phyloP scores from a whole-genome alignment of 192 early-diverging fungal species.

The Chytriomyces sp. region DNA sequence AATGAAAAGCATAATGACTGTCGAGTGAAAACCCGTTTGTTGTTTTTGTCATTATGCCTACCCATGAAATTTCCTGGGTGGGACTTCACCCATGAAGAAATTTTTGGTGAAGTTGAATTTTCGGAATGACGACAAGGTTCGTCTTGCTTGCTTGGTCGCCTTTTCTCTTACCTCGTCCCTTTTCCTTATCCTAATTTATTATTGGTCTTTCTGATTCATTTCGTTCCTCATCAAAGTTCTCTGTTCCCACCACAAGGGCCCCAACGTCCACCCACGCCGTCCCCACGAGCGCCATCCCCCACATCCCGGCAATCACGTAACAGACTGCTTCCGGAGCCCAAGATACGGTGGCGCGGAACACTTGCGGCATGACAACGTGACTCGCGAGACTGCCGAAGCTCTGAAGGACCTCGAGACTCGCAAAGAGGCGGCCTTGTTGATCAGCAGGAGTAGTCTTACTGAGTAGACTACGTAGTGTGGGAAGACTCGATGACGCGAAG shows the following conservation, averaged over 20 bases:
- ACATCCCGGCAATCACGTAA: conserved; percentile 25
- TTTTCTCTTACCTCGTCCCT: not conserved
- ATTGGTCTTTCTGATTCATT: not conserved
- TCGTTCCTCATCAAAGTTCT: too few relatives aligned
- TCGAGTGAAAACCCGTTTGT: too few relatives aligned
- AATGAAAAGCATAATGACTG: too few relatives aligned
- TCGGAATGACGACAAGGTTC: not conserved
- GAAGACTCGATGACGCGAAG: conserved; percentile 39
- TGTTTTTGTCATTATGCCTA: too few relatives aligned
- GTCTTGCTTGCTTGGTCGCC: not conserved
- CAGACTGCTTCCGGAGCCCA: conserved; percentile 14
- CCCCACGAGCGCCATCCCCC: conserved; percentile 10
- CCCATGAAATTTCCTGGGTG: too few relatives aligned
- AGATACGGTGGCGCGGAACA: conserved; percentile 14
- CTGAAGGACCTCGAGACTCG: conserved; percentile 21
- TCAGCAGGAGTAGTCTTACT: conserved; percentile 34
- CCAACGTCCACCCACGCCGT: not conserved
- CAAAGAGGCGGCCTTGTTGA: conserved; percentile 41
- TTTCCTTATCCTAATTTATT: not conserved
- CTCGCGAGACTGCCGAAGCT: not conserved
- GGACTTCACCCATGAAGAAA: too few relatives aligned
- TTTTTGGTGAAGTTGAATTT: too few relatives aligned
- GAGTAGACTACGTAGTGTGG: conserved; percentile 43
- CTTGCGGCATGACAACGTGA: conserved; percentile 11
- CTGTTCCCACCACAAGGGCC: conserved; percentile 11